Evolutionary conservation across 208 protist genomes (phyloP).

Genomic region (Trypanosoma vivax): DNA sequence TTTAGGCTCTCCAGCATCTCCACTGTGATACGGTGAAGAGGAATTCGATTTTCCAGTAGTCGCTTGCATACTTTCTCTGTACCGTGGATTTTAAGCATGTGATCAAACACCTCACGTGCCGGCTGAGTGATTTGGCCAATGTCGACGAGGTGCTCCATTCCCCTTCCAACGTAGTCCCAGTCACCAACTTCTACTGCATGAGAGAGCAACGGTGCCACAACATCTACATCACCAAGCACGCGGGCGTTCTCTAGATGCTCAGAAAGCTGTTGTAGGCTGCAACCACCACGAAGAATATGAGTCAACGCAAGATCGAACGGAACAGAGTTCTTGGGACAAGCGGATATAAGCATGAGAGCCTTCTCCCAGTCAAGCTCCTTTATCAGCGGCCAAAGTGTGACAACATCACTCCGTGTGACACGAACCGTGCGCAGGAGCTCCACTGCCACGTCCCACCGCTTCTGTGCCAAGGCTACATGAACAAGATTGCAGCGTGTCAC

Average conservation of each 20-base stretch:
- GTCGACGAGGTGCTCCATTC: constrained; percentile 78
- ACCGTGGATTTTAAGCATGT: constrained; percentile 67
- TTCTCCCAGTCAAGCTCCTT: constrained; percentile 64
- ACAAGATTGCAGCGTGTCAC: constrained; percentile 77
- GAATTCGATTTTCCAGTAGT: constrained; percentile 51
- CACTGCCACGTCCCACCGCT: constrained; percentile 71
- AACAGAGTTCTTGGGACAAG: constrained; percentile 78
- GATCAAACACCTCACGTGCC: constrained; percentile 53
- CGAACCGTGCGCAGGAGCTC: constrained; percentile 73
- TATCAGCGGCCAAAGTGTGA: constrained; percentile 76
- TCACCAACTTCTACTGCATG: constrained; percentile 65
- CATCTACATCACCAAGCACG: constrained; percentile 79
- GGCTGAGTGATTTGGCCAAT: constrained; percentile 75
- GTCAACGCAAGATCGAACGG: constrained; percentile 63
- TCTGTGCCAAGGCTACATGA: constrained; percentile 49
- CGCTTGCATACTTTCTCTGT: constrained; percentile 47
- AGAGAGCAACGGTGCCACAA: constrained; percentile 72
- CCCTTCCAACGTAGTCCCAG: constrained; percentile 75
- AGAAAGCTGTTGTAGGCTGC: constrained; percentile 67
- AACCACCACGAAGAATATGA: constrained; percentile 71
- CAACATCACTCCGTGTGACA: constrained; percentile 48
- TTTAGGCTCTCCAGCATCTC: constrained; percentile 68
- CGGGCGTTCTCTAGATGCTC: constrained; percentile 83
- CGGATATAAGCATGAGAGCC: constrained; percentile 75
- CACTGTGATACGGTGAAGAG: constrained; percentile 62